Evolutionary conservation across 106 monocot species (phyloP).

Genomic region (Hemerocallis citrina): DNA sequence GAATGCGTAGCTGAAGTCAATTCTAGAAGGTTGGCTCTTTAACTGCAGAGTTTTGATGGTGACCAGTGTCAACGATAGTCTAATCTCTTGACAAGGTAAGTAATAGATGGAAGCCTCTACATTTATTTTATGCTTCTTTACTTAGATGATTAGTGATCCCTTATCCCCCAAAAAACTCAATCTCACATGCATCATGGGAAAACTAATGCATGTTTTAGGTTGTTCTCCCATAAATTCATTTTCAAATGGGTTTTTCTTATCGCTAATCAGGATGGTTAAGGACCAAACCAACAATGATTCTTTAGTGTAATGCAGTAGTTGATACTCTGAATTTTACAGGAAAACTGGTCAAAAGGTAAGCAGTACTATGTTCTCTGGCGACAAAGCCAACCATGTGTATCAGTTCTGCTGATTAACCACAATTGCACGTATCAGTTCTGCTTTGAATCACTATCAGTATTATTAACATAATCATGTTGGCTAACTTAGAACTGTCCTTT

Average conservation of each 20-base stretch:
- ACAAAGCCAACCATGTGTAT: neutral
- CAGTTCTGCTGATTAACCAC: too few relatives aligned
- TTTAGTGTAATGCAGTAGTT: conserved; percentile 3
- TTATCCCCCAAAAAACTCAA: neutral
- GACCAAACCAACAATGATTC: neutral
- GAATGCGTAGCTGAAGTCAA: too few relatives aligned
- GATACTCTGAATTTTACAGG: neutral
- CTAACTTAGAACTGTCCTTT: conserved; percentile 3
- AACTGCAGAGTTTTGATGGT: neutral
- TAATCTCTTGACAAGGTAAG: too few relatives aligned
- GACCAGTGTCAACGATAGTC: too few relatives aligned
- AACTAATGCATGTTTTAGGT: neutral
- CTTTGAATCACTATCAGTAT: neutral
- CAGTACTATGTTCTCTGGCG: neutral
- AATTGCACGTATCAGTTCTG: too few relatives aligned
- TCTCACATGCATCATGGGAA: conserved; percentile 1
- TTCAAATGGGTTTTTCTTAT: neutral
- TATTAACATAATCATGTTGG: neutral
- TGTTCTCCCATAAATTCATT: neutral
- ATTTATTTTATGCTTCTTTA: neutral
- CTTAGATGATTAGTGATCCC: neutral
- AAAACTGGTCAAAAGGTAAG: neutral
- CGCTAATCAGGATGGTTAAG: neutral
- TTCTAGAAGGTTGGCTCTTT: neutral
- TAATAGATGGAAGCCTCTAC: neutral